phyloP scores from a whole-genome alignment of 2,329 filamentous ascomycete genomes.

The Pseudocercospora macadamiae region DNA sequence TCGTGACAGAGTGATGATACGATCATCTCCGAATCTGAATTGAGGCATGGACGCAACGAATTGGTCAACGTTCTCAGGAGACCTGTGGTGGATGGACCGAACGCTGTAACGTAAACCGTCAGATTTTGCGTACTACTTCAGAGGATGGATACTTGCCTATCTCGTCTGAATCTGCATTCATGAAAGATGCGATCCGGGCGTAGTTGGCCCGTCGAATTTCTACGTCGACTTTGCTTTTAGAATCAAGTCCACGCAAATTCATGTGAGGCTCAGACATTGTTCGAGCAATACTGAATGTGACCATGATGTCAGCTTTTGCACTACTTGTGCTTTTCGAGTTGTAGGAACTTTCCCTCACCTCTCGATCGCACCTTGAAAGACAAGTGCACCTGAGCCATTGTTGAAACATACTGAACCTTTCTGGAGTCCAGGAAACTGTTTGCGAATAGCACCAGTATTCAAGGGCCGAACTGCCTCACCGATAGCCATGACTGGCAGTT shows the following conservation, averaged over 20 bases:
- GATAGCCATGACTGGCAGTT: neutral
- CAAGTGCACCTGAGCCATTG: conserved; percentile 11
- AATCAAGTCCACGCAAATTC: conserved; percentile 7
- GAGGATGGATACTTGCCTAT: conserved; percentile 1
- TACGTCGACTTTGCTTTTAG: conserved; percentile 9
- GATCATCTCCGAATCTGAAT: conserved; percentile 10
- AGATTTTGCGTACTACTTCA: neutral
- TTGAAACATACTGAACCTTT: conserved; percentile 5
- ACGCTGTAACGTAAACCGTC: neutral
- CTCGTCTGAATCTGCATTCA: conserved; percentile 8
- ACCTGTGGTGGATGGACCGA: conserved; percentile 9
- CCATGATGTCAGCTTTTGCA: neutral
- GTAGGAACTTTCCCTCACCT: neutral
- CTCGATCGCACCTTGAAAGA: neutral
- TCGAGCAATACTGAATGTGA: conserved; percentile 1
- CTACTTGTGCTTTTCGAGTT: too few relatives aligned
- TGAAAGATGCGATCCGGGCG: conserved; percentile 4
- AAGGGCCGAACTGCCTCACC: conserved; percentile 1
- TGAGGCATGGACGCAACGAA: conserved; percentile 6
- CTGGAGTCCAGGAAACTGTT: conserved; percentile 4
- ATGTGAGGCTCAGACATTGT: conserved; percentile 11
- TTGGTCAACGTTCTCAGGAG: conserved; percentile 6
- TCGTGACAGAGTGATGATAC: conserved; percentile 9
- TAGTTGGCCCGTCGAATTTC: neutral
- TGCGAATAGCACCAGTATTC: conserved; percentile 1